Percentiles rank a stretch among this genome's conserved stretches.
These are phyloP conservation scores for Colletotrichum ledebouriae DNA, from an alignment of 2,329 filamentous ascomycete genomes.

Conservation along the genomic window DNA sequence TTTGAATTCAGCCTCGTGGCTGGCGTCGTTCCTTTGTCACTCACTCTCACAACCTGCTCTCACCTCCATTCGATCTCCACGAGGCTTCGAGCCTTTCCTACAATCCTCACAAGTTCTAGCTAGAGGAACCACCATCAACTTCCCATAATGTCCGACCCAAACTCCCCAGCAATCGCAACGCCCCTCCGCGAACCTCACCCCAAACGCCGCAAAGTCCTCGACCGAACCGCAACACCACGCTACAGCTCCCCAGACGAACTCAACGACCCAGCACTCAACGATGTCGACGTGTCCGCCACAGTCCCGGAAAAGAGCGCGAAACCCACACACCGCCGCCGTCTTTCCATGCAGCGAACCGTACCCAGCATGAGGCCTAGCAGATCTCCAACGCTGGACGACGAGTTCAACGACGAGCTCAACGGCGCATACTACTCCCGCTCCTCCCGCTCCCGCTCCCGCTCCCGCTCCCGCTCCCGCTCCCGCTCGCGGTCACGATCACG, in stretches of 20 bases:
- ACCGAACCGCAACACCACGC: constrained; percentile 55
- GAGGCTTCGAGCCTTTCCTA: not conserved
- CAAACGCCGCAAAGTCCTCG: constrained; percentile 57
- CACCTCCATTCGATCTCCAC: not conserved
- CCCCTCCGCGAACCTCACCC: constrained; percentile 51
- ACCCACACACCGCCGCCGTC: constrained; percentile 37
- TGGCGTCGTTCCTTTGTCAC: not conserved
- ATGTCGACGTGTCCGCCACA: not conserved
- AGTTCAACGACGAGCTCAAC: constrained; percentile 46
- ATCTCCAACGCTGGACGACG: constrained; percentile 43
- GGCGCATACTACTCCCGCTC: constrained; percentile 44
- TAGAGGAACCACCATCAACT: not conserved
- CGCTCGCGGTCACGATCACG: constrained; percentile 42
- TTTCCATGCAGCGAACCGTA: constrained; percentile 36
- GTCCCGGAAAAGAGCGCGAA: not conserved
- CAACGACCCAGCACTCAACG: constrained; percentile 6
- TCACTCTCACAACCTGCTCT: not conserved
- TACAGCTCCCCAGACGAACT: constrained; percentile 63
- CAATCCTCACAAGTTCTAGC: not conserved
- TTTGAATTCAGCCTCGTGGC: constrained; percentile 21
- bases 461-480: constrained; percentile 36
- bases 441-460: constrained; percentile 36
- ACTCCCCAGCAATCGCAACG: constrained; percentile 43
- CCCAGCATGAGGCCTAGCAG: constrained; percentile 43
- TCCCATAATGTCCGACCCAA: constrained; percentile 48